These are phyloP conservation scores for Eucalyptus virginea DNA, from an alignment of 345 rosid species.

Conservation along the genomic window DNA sequence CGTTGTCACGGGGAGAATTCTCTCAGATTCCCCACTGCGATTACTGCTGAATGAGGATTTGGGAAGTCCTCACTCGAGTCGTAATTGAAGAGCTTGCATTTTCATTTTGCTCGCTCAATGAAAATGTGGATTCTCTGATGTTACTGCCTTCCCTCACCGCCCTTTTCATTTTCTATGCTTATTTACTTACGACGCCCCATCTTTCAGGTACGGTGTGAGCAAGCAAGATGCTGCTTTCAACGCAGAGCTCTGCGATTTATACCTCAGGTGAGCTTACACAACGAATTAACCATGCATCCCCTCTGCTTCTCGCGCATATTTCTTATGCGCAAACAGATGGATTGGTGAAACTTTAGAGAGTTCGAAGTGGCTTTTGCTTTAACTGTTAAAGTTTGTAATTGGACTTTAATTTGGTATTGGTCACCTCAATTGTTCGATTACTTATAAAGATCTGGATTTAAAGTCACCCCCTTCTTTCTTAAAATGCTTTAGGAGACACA, in stretches of 20 bases:
- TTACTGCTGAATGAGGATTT: background rate
- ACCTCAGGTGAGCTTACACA: conserved; percentile 48
- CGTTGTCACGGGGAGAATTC: background rate
- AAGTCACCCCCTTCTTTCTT: background rate
- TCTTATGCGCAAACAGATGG: background rate
- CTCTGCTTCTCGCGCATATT: background rate
- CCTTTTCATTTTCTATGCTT: background rate
- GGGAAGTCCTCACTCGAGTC: background rate
- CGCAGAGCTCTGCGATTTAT: conserved; percentile 71
- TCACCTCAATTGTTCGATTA: background rate
- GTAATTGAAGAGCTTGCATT: background rate
- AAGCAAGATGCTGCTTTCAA: conserved; percentile 78
- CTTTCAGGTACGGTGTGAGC: conserved; percentile 70
- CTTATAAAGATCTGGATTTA: background rate
- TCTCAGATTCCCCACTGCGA: background rate
- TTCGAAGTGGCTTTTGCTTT: background rate
- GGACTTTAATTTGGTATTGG: background rate
- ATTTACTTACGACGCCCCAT: background rate
- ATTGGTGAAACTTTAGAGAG: background rate
- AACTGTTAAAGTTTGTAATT: background rate
- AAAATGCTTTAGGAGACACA: background rate
- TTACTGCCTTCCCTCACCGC: background rate
- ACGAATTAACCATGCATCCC: background rate
- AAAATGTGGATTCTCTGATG: background rate
- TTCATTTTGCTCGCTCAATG: background rate